Conservation (phyloP, 225 moss, liverwort and hornwort species). For the Sphagnum contortum region DNA sequence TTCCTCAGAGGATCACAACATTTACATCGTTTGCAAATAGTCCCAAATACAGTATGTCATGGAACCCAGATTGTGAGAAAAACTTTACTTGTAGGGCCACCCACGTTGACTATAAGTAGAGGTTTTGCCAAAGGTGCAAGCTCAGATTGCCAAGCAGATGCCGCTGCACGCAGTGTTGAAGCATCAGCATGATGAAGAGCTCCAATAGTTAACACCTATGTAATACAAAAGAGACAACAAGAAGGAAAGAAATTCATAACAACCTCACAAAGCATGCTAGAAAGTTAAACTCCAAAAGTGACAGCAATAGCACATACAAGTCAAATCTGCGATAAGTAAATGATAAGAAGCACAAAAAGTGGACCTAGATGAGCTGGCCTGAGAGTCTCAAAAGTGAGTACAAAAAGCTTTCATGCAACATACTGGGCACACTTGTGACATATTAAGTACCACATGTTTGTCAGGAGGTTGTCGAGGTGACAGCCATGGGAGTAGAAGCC, state of each 20-base stretch:
- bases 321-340: no score
- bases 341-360: no score
- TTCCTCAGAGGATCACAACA: background rate
- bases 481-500: conserved; percentile 70
- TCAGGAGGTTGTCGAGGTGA: conserved; percentile 82
- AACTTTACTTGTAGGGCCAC: conserved; percentile 78
- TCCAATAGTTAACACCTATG: conserved; percentile 77
- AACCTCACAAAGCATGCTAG: background rate
- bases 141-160: conserved; percentile 68
- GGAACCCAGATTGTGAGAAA: no score
- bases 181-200: conserved; percentile 96
- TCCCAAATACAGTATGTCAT: background rate
- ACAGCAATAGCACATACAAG: no score
- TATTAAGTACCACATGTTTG: conserved; percentile 67
- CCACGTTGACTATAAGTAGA: conserved; percentile 73
- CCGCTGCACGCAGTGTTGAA: conserved; percentile 72
- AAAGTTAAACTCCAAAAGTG: no score
- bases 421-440: no score
- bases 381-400: no score
- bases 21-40: background rate
- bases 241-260: background rate
- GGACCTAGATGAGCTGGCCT: no score
- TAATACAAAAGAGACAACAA: background rate
- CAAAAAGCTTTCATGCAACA: no score
- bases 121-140: conserved; percentile 80